Conservation (phyloP, 2,329 filamentous ascomycete species). For the Alternaria dauci region DNA sequence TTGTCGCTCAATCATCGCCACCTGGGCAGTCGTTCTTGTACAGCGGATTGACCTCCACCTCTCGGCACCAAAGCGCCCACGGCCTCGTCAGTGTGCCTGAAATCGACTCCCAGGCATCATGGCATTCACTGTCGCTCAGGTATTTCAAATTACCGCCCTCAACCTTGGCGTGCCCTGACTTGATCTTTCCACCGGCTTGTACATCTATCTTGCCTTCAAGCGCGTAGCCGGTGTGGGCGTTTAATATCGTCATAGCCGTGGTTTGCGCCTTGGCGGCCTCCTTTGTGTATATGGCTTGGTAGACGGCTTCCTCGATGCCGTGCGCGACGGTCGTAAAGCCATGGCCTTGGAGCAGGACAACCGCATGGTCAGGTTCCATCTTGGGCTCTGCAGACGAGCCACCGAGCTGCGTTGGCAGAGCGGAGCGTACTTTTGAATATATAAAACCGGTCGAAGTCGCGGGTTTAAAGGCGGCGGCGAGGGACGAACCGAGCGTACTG, state of each 20-base stretch:
- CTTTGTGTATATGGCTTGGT: conserved; percentile 55
- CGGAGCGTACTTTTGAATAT: conserved; percentile 49
- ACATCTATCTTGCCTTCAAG: conserved; percentile 53
- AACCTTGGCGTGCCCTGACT: conserved; percentile 52
- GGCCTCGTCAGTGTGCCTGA: conserved; percentile 47
- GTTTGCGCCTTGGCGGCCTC: conserved; percentile 54
- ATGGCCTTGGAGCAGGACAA: conserved; percentile 55
- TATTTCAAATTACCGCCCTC: conserved; percentile 55
- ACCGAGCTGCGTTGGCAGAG: conserved; percentile 46
- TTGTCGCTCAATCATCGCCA: conserved; percentile 35
- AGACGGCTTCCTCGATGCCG: conserved; percentile 57
- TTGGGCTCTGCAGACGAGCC: conserved; percentile 41
- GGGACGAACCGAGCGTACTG: conserved; percentile 43
- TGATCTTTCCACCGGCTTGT: conserved; percentile 51
- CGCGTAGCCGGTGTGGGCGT: conserved; percentile 46
- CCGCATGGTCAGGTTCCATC: conserved; percentile 46
- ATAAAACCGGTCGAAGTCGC: conserved; percentile 50
- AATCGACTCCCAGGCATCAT: conserved; percentile 53
- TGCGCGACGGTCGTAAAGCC: conserved; percentile 56
- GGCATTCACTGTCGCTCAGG: conserved; percentile 53
- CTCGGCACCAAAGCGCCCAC: conserved; percentile 56
- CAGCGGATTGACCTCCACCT: conserved; percentile 51
- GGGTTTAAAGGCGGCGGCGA: conserved; percentile 49
- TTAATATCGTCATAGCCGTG: conserved; percentile 45
- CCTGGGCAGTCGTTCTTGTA: conserved; percentile 53